Evolutionary conservation across 331 rosid species (phyloP).

Genomic region (Pyracantha coccinea): DNA sequence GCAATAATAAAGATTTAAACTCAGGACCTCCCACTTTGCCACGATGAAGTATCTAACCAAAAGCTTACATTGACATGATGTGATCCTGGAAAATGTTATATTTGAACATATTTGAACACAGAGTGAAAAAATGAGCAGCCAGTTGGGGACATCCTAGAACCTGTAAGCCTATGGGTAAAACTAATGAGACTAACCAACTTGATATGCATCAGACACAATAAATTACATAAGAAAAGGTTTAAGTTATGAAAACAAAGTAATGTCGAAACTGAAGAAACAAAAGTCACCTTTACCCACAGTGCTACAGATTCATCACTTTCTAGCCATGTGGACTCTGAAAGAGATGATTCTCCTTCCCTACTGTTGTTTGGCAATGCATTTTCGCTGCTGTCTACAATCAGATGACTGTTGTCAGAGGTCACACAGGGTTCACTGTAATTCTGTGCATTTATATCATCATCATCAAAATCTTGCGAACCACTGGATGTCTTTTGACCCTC

Average conservation of each 20-base stretch:
- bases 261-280: conserved; percentile 6
- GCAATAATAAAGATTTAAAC: not conserved
- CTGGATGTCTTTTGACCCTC: conserved; percentile 40
- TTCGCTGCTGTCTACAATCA: conserved; percentile 48
- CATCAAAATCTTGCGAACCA: conserved; percentile 47
- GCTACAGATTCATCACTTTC: conserved; percentile 85
- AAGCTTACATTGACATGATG: not conserved
- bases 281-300: conserved; percentile 90
- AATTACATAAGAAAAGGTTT: not conserved
- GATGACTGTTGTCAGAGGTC: conserved; percentile 41
- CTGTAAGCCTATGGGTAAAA: not conserved
- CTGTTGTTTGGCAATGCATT: conserved; percentile 51
- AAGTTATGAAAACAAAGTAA: not conserved
- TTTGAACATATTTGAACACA: not conserved
- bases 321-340: conserved; percentile 73
- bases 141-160: too few relatives aligned
- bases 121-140: not conserved
- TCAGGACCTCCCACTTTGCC: not conserved
- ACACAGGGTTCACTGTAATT: conserved; percentile 34
- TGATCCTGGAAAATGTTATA: not conserved
- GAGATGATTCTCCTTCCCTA: conserved; percentile 60
- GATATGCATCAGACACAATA: not conserved
- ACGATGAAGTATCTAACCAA: not conserved
- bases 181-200: not conserved
- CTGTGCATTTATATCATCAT: conserved; percentile 38